phyloP scores from a whole-genome alignment of 1,139 yeast species.

The Hansenula anomala region DNA sequence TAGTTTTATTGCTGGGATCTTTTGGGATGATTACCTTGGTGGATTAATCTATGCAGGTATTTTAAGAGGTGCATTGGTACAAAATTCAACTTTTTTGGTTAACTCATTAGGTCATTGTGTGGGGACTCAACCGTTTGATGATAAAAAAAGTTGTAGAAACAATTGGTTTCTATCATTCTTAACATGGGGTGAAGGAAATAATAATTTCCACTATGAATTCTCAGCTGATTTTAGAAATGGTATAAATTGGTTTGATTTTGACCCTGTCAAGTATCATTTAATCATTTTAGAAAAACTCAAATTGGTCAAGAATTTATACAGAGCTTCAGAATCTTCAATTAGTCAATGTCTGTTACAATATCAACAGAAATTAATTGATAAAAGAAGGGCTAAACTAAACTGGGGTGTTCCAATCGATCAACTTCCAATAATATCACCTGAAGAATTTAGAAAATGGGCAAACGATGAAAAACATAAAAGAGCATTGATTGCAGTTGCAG shows the following conservation, averaged over 20 bases:
- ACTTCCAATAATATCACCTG: slow-evolving; percentile 48
- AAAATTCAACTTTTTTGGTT: slow-evolving; percentile 50
- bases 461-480: slow-evolving; percentile 27
- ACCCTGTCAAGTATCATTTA: slow-evolving; percentile 65
- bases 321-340: slow-evolving; percentile 43
- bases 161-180: slow-evolving; percentile 42
- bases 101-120: slow-evolving; percentile 60
- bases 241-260: slow-evolving; percentile 46
- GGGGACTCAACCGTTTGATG: slow-evolving; percentile 60
- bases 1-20: slow-evolving; percentile 34
- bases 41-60: slow-evolving; percentile 62
- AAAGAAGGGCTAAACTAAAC: slow-evolving; percentile 55
- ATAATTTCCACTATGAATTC: slow-evolving; percentile 71
- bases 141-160: slow-evolving; percentile 52
- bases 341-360: slow-evolving; percentile 58
- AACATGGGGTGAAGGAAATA: slow-evolving; percentile 64
- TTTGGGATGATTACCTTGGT: slow-evolving; percentile 45
- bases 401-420: slow-evolving; percentile 78
- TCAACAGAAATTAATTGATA: slow-evolving; percentile 56
- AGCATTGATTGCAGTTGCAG: slow-evolving; percentile 41
- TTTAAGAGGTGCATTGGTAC: slow-evolving; percentile 50
- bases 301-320: slow-evolving; percentile 32
- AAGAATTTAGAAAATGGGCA: slow-evolving; percentile 43
- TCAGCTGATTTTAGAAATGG: slow-evolving; percentile 64
- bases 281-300: slow-evolving; percentile 37